Base-by-base conservation (phyloP, 495 filamentous ascomycete genomes). In the Trichocladium antarcticum region DNA sequence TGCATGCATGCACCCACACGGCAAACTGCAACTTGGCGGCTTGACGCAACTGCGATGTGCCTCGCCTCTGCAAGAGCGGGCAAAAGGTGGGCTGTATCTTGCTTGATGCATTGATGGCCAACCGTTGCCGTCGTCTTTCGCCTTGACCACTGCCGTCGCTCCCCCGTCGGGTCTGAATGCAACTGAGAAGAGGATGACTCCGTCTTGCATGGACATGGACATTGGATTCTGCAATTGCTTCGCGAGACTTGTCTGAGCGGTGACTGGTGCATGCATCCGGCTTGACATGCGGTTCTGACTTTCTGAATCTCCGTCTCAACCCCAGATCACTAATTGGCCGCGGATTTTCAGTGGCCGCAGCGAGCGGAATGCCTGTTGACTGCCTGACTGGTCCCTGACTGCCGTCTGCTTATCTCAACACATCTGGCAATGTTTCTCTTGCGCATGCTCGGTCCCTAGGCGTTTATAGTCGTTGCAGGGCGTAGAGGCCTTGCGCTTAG, bases 21-120 rank as follows among this genome's bases (percentile, higher is more conserved):
- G 6, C 6, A 42, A 24, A 8, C 12, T 16, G 12, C 27, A 22
- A 4, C 27, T 29, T 50, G 39, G 39, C 17, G 29, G 31, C 40
- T 20, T 50, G 47, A 37, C 42, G 38, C 41, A 37, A 41, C 12
- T 34, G 22, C 16, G n/a, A 5, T 44, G 31, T 37, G 5, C 40
- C 32, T 29, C 31, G 11, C 6, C 19, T 8, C 24, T 12, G 39
- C 1, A 21, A 10, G 12, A 19, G 11, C 15, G 31, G 28, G 21
- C 31, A 12, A 12, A 43, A 50, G 47, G 40, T 50, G 48, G 40
- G 48, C 47, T 16, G 27, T 50, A 39, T 15, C 39, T 50, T 31
- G 40, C 15, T 50, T 50, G 48, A 49, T 49, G 38, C 37, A n/a
- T 27, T 50, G 41, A 44, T 22, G 37, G 38, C 39, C 39, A 44